Conservation (phyloP, 805 yeast genomes). For the Soucietia sequanensis region DNA sequence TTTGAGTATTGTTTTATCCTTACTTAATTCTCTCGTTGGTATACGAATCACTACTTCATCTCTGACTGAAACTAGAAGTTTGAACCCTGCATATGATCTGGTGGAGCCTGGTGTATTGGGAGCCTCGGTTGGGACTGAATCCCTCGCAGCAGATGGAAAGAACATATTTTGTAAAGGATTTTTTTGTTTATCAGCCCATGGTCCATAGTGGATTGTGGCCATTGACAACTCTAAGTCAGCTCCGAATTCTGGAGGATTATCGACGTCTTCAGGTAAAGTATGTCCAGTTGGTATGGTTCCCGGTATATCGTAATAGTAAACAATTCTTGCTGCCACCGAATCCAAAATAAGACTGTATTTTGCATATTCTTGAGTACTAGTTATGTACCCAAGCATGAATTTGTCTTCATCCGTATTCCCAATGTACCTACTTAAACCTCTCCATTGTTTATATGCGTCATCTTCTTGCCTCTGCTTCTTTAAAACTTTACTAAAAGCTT, state of each 20-base stretch:
- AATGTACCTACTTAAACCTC: conserved; percentile 73
- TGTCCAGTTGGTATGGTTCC: conserved; percentile 37
- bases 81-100: conserved; percentile 59
- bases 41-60: conserved; percentile 71
- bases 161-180: conserved; percentile 60
- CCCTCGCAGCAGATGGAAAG: conserved; percentile 65
- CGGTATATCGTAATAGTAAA: conserved; percentile 69
- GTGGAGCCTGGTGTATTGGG: conserved; percentile 44
- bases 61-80: conserved; percentile 50
- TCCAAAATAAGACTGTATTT: conserved; percentile 69
- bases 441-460: conserved; percentile 50
- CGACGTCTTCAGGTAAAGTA: neutral
- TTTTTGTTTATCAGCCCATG: conserved; percentile 93
- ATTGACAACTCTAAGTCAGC: conserved; percentile 55
- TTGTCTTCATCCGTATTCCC: conserved; percentile 31
- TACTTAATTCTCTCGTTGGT: conserved; percentile 83
- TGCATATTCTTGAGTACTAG: conserved; percentile 71
- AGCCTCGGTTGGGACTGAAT: conserved; percentile 36
- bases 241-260: conserved; percentile 44
- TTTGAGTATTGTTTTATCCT: conserved; percentile 47
- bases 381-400: conserved; percentile 27
- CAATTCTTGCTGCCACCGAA: conserved; percentile 51
- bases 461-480: conserved; percentile 4
- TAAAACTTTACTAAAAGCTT: conserved; percentile 6
- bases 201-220: conserved; percentile 80